Percentiles rank a stretch among this genome's conserved stretches.
These are phyloP conservation scores for Suillus paluster DNA, from an alignment of 768 basidiomycete species.

Conservation along the genomic window DNA sequence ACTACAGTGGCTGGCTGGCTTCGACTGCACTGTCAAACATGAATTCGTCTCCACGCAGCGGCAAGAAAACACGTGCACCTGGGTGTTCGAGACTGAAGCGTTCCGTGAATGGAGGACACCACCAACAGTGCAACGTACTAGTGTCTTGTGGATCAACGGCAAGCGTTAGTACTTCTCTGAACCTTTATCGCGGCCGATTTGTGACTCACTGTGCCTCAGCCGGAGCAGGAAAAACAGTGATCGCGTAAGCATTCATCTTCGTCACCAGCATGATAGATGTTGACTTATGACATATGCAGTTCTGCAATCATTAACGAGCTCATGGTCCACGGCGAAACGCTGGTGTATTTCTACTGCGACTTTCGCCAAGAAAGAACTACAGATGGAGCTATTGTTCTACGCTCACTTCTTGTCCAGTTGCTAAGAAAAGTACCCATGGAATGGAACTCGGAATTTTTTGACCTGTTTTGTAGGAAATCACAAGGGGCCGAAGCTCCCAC, in stretches of 20 bases:
- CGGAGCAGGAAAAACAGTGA: conserved; percentile 23
- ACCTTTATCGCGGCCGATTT: not conserved
- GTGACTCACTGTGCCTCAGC: conserved; percentile 9
- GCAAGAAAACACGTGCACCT: conserved; percentile 18
- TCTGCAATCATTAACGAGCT: conserved; percentile 15
- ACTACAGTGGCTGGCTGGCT: not conserved
- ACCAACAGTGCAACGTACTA: not conserved
- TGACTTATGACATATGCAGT: not conserved
- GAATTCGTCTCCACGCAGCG: conserved; percentile 13
- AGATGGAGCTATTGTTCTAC: conserved; percentile 18
- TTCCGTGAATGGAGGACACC: conserved; percentile 16
- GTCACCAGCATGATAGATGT: not conserved
- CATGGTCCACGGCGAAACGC: not conserved
- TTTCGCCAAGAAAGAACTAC: conserved; percentile 17
- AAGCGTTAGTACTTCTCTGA: conserved; percentile 14
- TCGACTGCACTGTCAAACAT: conserved; percentile 16
- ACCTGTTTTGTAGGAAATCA: conserved; percentile 10
- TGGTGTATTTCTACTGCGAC: conserved; percentile 28
- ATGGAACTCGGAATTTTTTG: not conserved
- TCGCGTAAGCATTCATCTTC: conserved; percentile 15
- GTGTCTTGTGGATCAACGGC: conserved; percentile 20
- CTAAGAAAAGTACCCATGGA: not conserved
- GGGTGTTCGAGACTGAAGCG: conserved; percentile 4
- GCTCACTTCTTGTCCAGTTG: conserved; percentile 25
- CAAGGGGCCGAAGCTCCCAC: conserved; percentile 1